Conservation (phyloP, 305 asterid genomes). For the Solanum chacoense region DNA sequence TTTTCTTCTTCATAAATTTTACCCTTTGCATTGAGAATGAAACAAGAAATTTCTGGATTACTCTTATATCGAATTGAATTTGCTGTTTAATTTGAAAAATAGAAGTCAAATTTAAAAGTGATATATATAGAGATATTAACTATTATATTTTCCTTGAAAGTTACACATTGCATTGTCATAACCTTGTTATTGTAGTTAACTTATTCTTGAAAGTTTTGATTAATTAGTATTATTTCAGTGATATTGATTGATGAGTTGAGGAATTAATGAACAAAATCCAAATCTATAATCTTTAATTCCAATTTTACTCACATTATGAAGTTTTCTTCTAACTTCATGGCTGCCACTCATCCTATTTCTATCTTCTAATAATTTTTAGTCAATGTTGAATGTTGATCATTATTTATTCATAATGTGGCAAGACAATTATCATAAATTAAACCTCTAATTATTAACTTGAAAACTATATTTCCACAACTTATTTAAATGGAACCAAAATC, state of each 20-base stretch:
- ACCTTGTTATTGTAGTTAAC: not conserved
- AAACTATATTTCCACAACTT: not conserved
- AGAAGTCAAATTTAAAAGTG: not conserved
- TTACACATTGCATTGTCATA: not conserved
- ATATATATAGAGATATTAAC: not conserved
- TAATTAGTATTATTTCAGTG: not conserved
- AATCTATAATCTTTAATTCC: not conserved
- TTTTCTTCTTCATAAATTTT: not conserved
- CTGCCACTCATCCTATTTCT: not conserved
- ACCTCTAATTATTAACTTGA: not conserved
- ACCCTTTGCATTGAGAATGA: too few species aligned
- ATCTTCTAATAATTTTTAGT: not conserved
- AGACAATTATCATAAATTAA: too few species aligned
- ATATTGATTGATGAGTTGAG: not conserved
- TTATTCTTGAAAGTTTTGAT: not conserved
- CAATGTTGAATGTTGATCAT: not conserved
- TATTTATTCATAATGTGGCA: too few species aligned
- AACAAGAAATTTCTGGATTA: not conserved
- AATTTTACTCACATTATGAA: not conserved
- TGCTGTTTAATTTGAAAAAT: not conserved
- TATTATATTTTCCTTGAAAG: not conserved
- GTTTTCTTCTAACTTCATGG: not conserved
- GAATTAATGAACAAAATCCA: not conserved
- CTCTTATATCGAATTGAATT: not conserved
- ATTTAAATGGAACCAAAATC: not conserved